Percentiles rank a stretch among this genome's conserved stretches.
Conservation (phyloP, 2,329 filamentous ascomycete species). For the Colletotrichum karsti region DNA sequence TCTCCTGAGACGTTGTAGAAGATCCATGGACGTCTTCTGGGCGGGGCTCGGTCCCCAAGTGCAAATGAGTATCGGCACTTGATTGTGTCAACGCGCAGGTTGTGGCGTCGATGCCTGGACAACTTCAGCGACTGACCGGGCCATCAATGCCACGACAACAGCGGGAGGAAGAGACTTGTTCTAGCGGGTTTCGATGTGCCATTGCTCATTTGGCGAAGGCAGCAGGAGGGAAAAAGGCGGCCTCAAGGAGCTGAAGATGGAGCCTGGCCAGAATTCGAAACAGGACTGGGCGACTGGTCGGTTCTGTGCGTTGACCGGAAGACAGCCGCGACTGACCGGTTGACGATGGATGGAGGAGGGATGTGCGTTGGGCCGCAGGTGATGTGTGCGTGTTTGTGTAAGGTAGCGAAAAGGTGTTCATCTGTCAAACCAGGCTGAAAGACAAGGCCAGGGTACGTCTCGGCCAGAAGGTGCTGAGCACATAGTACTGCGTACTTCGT, state of each 20-base stretch:
- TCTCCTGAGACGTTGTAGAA: slow-evolving; percentile 15
- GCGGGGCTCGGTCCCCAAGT: slow-evolving; percentile 5
- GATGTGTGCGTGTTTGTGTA: not conserved
- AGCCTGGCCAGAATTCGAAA: slow-evolving; percentile 19
- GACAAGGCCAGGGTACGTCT: not conserved
- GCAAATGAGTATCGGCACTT: not conserved
- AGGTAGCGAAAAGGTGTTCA: not conserved
- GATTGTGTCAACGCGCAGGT: slow-evolving; percentile 24
- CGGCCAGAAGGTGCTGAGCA: too few species aligned
- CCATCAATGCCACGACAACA: not conserved
- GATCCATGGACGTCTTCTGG: slow-evolving; percentile 2
- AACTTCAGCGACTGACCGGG: not conserved
- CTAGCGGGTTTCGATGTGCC: slow-evolving; percentile 1
- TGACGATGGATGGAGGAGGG: not conserved
- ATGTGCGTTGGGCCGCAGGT: not conserved
- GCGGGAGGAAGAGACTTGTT: slow-evolving; percentile 8
- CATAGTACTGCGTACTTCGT: too few species aligned
- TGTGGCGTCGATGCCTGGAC: slow-evolving; percentile 17
- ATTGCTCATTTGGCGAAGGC: not conserved
- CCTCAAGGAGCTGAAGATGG: not conserved
- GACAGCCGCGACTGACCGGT: slow-evolving; percentile 5
- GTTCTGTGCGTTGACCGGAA: slow-evolving; percentile 23
- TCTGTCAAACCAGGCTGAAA: not conserved
- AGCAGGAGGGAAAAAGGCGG: not conserved
- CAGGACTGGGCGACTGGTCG: slow-evolving; percentile 1